Conservation (phyloP, 768 basidiomycete genomes). For the Cyathus striatus region DNA sequence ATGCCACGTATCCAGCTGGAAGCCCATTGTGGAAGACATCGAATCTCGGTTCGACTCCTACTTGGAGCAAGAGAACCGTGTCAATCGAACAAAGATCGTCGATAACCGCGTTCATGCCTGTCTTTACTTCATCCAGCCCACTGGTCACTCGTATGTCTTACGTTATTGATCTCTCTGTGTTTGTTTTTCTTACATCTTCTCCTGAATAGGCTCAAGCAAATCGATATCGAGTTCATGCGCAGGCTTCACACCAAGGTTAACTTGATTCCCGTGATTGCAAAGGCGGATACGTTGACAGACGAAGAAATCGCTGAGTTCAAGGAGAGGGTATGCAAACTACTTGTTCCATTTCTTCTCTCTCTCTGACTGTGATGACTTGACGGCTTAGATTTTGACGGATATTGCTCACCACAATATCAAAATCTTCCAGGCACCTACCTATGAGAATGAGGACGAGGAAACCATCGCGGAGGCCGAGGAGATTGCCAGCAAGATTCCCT, state of each 20-base stretch:
- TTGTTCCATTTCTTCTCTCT: constrained; percentile 3
- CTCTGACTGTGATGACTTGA: constrained; percentile 1
- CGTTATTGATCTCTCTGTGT: constrained; percentile 5
- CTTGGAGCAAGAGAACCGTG: constrained; percentile 97
- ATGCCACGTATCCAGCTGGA: constrained; percentile 64
- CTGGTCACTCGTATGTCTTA: constrained; percentile 85
- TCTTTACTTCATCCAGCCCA: constrained; percentile 98
- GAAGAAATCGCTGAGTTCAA: constrained; percentile 94
- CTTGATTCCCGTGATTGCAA: constrained; percentile 97
- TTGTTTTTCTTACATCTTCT: constrained; percentile 3
- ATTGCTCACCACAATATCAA: constrained; percentile 94
- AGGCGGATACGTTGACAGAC: constrained; percentile 96
- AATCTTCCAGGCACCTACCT: constrained; percentile 96
- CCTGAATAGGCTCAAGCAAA: constrained; percentile 79
- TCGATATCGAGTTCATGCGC: constrained; percentile 99
- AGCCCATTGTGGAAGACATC: constrained; percentile 96
- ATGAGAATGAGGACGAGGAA: constrained; percentile 98
- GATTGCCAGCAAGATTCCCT: constrained; percentile 97
- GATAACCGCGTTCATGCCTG: constrained; percentile 99
- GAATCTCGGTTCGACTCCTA: constrained; percentile 97
- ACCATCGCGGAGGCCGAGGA: constrained; percentile 96
- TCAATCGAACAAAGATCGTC: constrained; percentile 88
- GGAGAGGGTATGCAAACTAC: constrained; percentile 57
- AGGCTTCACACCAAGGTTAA: constrained; percentile 96
- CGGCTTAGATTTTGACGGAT: constrained; percentile 76